Base-by-base conservation (phyloP, 2,329 filamentous ascomycete genomes). In the Coleophoma cylindrospora region DNA sequence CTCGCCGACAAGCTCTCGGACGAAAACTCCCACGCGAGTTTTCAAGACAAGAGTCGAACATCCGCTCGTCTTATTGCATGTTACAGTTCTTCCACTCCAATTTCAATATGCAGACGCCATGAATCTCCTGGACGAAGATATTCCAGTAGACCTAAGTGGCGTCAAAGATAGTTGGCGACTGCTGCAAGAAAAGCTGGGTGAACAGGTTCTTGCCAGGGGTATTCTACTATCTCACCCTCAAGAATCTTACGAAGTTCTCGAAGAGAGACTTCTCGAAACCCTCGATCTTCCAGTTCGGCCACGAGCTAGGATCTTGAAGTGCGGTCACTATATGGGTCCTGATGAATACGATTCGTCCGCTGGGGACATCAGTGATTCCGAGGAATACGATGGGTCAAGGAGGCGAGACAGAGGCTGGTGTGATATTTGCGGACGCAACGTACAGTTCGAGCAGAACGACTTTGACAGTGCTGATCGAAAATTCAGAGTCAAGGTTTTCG, bases 401-500 rank as follows among this genome's bases (percentile, higher is more conserved):
- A 15, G 51, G 53, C n/a, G 57, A 54, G 19, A 57, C 56, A 46
- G 40, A 19, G 48, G 34, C 13, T 66, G 61, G 60, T 67, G 65
- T 41, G 62, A 66, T 40, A 64, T 65, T 14, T 67, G 65, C 40
- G 45, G 57, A 14, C 50, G 59, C 33, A 63, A 66, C 48, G 58
- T 67, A 2, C 57, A 54, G 41, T 54, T 63, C 34, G 63, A 66
- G 40, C 51, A 57, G 14, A 50, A 54, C 22, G 56, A 57, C 11
- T 37, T 54, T 17, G 52, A 52, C 13, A 48, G 45, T 33, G 52
- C 53, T 27, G 58, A 62, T 27, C 58, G 56, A n/a, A 38, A 75
- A 78, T 94, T 89, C 74, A 80, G 84, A 32, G 78, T 97, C 66
- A 94, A 91, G 64, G 85, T 97, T 1, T 99, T 92, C 63, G 94